phyloP scores from a whole-genome alignment of 176 grass and related monocot species.

The Eragrostis nindensis region DNA sequence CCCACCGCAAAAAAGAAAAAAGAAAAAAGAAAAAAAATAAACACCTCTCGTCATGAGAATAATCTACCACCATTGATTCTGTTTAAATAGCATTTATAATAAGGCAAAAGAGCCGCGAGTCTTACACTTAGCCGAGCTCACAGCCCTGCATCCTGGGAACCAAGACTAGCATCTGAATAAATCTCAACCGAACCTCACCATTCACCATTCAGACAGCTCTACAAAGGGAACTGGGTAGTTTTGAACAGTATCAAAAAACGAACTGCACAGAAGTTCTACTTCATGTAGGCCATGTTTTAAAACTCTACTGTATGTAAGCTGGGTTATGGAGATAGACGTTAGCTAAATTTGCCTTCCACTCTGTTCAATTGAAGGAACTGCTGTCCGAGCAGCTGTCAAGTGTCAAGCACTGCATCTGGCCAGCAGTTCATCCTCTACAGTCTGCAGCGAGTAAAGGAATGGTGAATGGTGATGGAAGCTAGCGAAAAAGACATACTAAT shows the following conservation, averaged over 20 bases:
- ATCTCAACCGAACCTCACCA: slow-evolving; percentile 28
- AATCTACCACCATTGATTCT: slow-evolving; percentile 20
- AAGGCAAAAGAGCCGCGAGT: background rate
- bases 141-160: slow-evolving; percentile 1
- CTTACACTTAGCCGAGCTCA: slow-evolving; percentile 13
- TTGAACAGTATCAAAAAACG: slow-evolving; percentile 44
- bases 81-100: background rate
- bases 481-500: background rate
- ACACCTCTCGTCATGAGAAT: slow-evolving; percentile 10
- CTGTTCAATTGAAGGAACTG: slow-evolving; percentile 25
- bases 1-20: too few relatives aligned
- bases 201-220: slow-evolving; percentile 24
- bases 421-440: slow-evolving; percentile 59
- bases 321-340: slow-evolving; percentile 34
- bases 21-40: too few relatives aligned
- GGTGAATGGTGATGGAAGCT: slow-evolving; percentile 21
- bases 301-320: slow-evolving; percentile 47
- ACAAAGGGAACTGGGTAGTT: background rate
- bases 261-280: slow-evolving; percentile 19
- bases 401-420: slow-evolving; percentile 54
- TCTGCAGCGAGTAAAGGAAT: slow-evolving; percentile 24
- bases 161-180: background rate
- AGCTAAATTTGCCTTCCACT: slow-evolving; percentile 30
- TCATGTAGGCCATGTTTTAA: slow-evolving; percentile 35
- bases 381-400: slow-evolving; percentile 21